A percentile compares a stretch with the other conserved stretches of the same genome.
Evolutionary conservation across 148 eudicot genomes (phyloP).

Genomic region (Nepenthes mirabilis): DNA sequence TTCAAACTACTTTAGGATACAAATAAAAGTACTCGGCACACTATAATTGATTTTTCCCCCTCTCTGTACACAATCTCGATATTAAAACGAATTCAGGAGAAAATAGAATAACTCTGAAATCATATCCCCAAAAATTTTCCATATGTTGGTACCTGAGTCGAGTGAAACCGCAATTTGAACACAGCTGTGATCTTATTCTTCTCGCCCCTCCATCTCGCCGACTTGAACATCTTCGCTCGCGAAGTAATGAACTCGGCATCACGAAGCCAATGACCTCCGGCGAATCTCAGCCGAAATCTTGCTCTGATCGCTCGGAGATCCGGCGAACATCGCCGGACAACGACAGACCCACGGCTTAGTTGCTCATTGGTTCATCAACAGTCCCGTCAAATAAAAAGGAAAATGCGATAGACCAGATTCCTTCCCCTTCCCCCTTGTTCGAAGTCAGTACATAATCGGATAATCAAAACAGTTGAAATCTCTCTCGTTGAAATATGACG

Average conservation of each 20-base stretch:
- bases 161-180: slow-evolving; percentile 73
- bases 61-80: background rate
- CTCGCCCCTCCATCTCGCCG: slow-evolving; percentile 81
- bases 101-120: background rate
- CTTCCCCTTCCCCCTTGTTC: no score
- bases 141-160: slow-evolving; percentile 48
- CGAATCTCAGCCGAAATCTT: slow-evolving; percentile 14
- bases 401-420: background rate
- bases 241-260: background rate
- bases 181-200: slow-evolving; percentile 49
- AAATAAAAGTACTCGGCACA: no score
- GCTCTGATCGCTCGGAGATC: slow-evolving; percentile 19
- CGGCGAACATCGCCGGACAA: slow-evolving; percentile 25
- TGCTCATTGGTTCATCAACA: background rate
- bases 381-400: no score
- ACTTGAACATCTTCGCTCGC: slow-evolving; percentile 29
- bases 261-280: background rate
- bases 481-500: background rate
- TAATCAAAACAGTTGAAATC: background rate
- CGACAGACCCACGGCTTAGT: background rate
- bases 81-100: background rate
- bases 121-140: background rate
- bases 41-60: no score
- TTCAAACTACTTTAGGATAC: no score
- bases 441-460: background rate